Evolutionary conservation across 352 stramenopile species (phyloP), one percentile per base, ranked within the genome.

Genomic region (Pythium folliculosum): DNA sequence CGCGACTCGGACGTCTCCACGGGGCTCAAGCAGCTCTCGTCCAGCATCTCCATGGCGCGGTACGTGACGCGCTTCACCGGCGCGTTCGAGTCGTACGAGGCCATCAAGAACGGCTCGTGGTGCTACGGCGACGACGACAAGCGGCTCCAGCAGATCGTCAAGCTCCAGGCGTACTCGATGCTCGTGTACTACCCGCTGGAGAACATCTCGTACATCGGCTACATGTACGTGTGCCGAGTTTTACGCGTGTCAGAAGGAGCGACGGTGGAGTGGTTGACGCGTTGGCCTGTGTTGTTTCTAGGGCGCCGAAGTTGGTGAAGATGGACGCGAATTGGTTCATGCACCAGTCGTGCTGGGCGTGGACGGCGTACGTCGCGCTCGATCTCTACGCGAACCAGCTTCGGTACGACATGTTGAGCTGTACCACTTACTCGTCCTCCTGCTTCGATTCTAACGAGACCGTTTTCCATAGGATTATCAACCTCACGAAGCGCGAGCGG

Each of bases 141-240:
- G 14, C 63, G 81, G 65, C 67, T 90, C 53, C 73, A 79, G 37
- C 69, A 71, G 19, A 50, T 95, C 47, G 87, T 93, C 49, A 79
- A 67, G 48, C 60, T 90, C 7, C 83, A 95, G 64, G 77, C 82
- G 60, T 79, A 90, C 68, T 91, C 84, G 21, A 95, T 95, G 87
- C 66, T 95, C 40, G 66, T 89, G 10, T 95, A 95, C 74, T 91
- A 95, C 73, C 87, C 87, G n/a, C 71, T 95, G 43, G 85, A 95
- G 63, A 85, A 95, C 70, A 71, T 90, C 37, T 91, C 87, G 53
- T 95, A 92, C 66, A 65, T 95, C 35, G 85, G 87, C 5, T 95
- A 89, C 71, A 83, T 95, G 86, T 94, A 65, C 61, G 83, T 21
- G 14, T n/a, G 17, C 7, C 17, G 40, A 2, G 2, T n/a, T 47